Percentiles rank a stretch among this genome's conserved stretches.
Evolutionary conservation across 208 protist genomes (phyloP).

Genomic region (Crithidia expoeki): DNA sequence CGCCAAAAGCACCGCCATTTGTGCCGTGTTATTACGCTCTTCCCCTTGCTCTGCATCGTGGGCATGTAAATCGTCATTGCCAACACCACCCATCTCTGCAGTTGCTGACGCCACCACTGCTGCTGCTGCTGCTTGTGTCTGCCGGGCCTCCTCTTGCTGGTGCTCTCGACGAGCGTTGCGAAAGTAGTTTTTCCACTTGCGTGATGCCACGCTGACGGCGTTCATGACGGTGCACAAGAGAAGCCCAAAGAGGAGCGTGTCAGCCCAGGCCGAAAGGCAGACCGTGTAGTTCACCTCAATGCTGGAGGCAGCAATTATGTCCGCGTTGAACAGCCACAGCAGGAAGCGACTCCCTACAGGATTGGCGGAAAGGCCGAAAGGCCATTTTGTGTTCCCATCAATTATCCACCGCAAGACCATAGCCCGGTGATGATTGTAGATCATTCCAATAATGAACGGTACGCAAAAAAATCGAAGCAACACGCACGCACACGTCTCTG

Average conservation of each 20-base stretch:
- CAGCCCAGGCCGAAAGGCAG: slow-evolving; percentile 17
- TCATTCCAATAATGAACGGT: slow-evolving; percentile 30
- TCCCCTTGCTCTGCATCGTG: not conserved
- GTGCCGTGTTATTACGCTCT: not conserved
- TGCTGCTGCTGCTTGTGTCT: slow-evolving; percentile 1
- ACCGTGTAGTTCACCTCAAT: not conserved
- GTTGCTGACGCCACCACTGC: not conserved
- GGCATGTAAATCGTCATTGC: no score
- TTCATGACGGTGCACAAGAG: slow-evolving; percentile 26
- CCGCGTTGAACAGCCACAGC: slow-evolving; percentile 8
- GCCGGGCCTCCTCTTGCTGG: slow-evolving; percentile 10
- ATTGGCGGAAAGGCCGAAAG: not conserved
- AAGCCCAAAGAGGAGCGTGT: slow-evolving; percentile 27
- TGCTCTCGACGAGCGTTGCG: not conserved
- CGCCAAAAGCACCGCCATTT: not conserved
- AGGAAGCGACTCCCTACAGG: not conserved
- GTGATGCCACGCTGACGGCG: slow-evolving; percentile 10
- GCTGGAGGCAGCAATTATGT: not conserved
- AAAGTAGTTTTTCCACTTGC: slow-evolving; percentile 35
- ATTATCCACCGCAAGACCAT: slow-evolving; percentile 19
- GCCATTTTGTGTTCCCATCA: not conserved
- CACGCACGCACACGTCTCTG: slow-evolving; percentile 12
- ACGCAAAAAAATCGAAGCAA: slow-evolving; percentile 36
- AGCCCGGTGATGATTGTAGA: slow-evolving; percentile 27
- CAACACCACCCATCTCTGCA: not conserved